Conservation (phyloP, 2,329 filamentous ascomycete genomes). For the Phialemoniopsis sp. region DNA sequence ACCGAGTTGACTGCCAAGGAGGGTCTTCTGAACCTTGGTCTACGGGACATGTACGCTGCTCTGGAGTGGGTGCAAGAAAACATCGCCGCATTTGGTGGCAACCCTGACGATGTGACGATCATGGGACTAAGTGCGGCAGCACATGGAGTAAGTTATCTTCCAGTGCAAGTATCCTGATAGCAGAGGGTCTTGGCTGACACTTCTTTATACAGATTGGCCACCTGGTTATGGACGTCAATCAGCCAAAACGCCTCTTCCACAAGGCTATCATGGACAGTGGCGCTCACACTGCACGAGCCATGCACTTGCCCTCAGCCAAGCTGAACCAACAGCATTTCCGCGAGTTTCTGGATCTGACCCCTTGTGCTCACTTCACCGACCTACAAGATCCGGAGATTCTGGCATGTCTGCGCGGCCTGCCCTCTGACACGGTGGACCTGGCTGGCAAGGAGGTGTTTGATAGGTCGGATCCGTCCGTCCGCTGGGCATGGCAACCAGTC, state of each 20-base stretch:
- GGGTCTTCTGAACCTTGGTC: constrained; percentile 48
- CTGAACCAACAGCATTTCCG: constrained; percentile 22
- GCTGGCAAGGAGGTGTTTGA: constrained; percentile 21
- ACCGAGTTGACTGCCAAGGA: constrained; percentile 43
- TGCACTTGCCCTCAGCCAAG: constrained; percentile 16
- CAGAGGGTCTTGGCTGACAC: too few species aligned
- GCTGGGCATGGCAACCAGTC: constrained; percentile 26
- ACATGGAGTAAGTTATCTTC: constrained; percentile 14
- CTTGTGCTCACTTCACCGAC: constrained; percentile 11
- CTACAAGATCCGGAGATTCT: constrained; percentile 19
- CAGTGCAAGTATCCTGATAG: background rate
- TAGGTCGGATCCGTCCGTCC: constrained; percentile 19
- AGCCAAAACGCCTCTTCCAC: constrained; percentile 22
- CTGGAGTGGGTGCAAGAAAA: constrained; percentile 48
- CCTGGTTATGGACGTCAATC: constrained; percentile 24
- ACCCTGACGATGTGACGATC: constrained; percentile 41
- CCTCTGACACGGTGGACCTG: constrained; percentile 15
- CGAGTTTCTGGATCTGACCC: constrained; percentile 21
- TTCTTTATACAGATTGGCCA: constrained; percentile 16
- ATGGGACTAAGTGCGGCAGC: constrained; percentile 34
- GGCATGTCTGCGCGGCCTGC: constrained; percentile 14
- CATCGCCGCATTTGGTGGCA: constrained; percentile 44
- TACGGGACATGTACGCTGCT: constrained; percentile 42
- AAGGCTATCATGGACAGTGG: constrained; percentile 26
- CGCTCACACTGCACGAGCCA: constrained; percentile 20